Percentiles rank a stretch among this genome's conserved stretches.
These are phyloP conservation scores for Talaromyces marneffei DNA, from an alignment of 2,329 filamentous ascomycete species.

Conservation along the genomic window DNA sequence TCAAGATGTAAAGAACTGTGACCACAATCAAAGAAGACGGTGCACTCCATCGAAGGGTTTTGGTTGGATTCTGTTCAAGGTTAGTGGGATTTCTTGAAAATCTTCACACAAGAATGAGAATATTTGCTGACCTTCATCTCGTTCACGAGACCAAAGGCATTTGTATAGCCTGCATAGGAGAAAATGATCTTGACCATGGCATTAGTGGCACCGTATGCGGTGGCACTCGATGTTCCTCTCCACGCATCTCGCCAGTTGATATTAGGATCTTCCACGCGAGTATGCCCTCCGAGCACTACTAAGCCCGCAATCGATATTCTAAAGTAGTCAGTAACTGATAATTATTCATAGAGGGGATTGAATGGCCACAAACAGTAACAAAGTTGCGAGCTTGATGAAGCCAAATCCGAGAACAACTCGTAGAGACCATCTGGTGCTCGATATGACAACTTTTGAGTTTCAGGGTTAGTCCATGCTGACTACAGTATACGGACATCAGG, in stretches of 20 bases:
- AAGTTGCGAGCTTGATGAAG: conserved; percentile 54
- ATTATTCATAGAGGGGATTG: background rate
- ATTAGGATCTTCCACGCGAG: conserved; percentile 45
- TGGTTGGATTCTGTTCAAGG: conserved; percentile 48
- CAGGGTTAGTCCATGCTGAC: background rate
- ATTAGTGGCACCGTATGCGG: conserved; percentile 47
- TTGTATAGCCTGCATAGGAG: conserved; percentile 53
- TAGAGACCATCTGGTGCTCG: conserved; percentile 55
- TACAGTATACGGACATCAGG: background rate
- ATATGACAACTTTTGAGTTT: conserved; percentile 37
- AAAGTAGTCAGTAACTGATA: conserved; percentile 11
- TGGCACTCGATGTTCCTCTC: conserved; percentile 41
- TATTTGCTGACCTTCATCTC: conserved; percentile 46
- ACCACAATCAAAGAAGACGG: conserved; percentile 48
- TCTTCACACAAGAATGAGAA: background rate
- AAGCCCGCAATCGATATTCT: conserved; percentile 54
- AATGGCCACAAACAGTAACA: conserved; percentile 47
- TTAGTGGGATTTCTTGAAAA: background rate
- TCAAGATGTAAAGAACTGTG: conserved; percentile 52
- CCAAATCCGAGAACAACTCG: conserved; percentile 54
- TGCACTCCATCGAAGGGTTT: conserved; percentile 48
- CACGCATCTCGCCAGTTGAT: conserved; percentile 54
- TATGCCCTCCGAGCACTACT: conserved; percentile 56
- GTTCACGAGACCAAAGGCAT: conserved; percentile 58
- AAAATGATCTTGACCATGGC: conserved; percentile 56